These are phyloP conservation scores for Tulasnella sp. DNA, from an alignment of 768 basidiomycete species.

Conservation along the genomic window DNA sequence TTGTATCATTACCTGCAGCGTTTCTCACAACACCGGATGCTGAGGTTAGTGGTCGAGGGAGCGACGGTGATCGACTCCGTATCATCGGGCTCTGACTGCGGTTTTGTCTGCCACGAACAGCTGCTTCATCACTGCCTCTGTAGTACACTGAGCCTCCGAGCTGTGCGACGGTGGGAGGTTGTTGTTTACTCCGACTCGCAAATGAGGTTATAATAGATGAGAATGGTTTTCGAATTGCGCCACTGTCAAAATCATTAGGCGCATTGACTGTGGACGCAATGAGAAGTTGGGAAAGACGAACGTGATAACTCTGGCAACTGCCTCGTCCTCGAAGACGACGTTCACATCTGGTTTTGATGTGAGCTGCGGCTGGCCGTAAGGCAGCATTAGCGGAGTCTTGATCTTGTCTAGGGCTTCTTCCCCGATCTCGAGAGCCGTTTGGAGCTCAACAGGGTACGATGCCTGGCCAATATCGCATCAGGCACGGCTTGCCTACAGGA, in stretches of 20 bases:
- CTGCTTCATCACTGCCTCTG: constrained; percentile 30
- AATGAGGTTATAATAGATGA: constrained; percentile 13
- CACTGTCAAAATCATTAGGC: background rate
- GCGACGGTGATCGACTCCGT: constrained; percentile 16
- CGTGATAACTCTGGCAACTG: constrained; percentile 29
- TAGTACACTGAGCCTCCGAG: constrained; percentile 29
- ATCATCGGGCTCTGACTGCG: constrained; percentile 13
- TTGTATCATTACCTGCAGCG: too few relatives aligned
- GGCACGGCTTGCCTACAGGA: background rate
- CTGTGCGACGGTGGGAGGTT: constrained; percentile 23
- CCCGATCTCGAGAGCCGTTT: constrained; percentile 29
- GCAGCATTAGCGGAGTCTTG: constrained; percentile 24
- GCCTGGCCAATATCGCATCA: constrained; percentile 17
- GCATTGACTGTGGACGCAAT: background rate
- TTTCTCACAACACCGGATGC: too few relatives aligned
- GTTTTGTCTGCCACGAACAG: constrained; percentile 4
- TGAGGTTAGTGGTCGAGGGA: background rate
- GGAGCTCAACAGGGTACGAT: constrained; percentile 32
- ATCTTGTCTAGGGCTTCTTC: constrained; percentile 33
- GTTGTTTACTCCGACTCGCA: constrained; percentile 8
- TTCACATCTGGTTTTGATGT: constrained; percentile 20
- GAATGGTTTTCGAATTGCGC: constrained; percentile 12
- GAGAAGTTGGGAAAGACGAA: constrained; percentile 18
- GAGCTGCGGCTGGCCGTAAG: background rate
- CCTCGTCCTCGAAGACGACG: constrained; percentile 32